A percentile compares a stretch with the other conserved stretches of the same genome.
These are phyloP conservation scores for Knoxdaviesia proteae DNA, from an alignment of 2,329 filamentous ascomycete species.

Conservation along the genomic window DNA sequence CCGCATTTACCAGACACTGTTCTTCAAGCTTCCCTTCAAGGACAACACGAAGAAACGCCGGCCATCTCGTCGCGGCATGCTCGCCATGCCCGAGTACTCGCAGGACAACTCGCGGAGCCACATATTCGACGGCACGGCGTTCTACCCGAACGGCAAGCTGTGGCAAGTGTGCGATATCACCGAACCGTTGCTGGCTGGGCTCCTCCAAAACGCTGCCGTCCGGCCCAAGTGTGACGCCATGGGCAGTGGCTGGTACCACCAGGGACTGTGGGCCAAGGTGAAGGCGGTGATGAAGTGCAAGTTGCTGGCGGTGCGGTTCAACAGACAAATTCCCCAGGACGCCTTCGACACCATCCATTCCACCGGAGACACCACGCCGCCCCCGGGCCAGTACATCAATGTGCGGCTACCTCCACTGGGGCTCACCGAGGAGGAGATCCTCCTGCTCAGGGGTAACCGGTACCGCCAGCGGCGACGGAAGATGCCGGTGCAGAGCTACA, in stretches of 20 bases:
- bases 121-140: slow-evolving; percentile 60
- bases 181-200: slow-evolving; percentile 47
- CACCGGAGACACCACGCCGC: slow-evolving; percentile 12
- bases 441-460: slow-evolving; percentile 13
- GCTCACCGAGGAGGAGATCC: slow-evolving; percentile 16
- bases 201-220: slow-evolving; percentile 44
- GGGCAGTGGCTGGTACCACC: slow-evolving; percentile 66
- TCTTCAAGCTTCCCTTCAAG: slow-evolving; percentile 48
- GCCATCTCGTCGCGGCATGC: slow-evolving; percentile 15
- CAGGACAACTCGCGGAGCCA: slow-evolving; percentile 34
- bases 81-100: slow-evolving; percentile 18
- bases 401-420: slow-evolving; percentile 18
- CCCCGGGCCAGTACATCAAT: slow-evolving; percentile 12
- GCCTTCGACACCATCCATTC: slow-evolving; percentile 23
- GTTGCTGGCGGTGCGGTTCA: slow-evolving; percentile 44
- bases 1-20: slow-evolving; percentile 70
- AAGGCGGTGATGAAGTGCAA: slow-evolving; percentile 80
- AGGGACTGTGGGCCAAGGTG: slow-evolving; percentile 62
- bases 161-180: slow-evolving; percentile 91
- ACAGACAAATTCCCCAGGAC: slow-evolving; percentile 25
- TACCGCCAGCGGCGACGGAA: slow-evolving; percentile 8
- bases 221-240: slow-evolving; percentile 35
- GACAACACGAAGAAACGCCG: neutral
- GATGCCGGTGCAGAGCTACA: slow-evolving; percentile 7
- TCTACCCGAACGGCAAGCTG: slow-evolving; percentile 64